These are phyloP conservation scores for Pestalotiopsis sp. DNA, from an alignment of 2,329 filamentous ascomycete genomes.

Conservation along the genomic window DNA sequence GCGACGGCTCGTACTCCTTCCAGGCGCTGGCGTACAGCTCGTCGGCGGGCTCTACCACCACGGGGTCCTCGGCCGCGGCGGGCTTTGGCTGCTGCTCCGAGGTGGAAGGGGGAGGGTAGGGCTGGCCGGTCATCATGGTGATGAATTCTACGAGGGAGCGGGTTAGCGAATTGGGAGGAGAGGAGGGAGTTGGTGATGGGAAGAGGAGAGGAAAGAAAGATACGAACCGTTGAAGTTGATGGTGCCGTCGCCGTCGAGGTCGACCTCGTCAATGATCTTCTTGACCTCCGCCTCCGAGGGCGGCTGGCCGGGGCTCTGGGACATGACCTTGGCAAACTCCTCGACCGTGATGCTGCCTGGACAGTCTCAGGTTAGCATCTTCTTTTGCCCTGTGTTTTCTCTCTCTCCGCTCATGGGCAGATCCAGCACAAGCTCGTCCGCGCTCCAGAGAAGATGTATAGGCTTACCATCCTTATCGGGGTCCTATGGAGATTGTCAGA, in stretches of 20 bases:
- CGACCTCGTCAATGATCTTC: constrained; percentile 40
- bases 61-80: constrained; percentile 27
- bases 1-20: constrained; percentile 35
- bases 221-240: constrained; percentile 40
- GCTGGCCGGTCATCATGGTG: constrained; percentile 44
- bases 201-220: no score
- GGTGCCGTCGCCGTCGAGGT: constrained; percentile 40
- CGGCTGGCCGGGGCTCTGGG: constrained; percentile 30
- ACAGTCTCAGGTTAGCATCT: constrained; percentile 5
- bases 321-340: constrained; percentile 41
- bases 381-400: neutral
- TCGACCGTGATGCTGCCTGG: constrained; percentile 38
- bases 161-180: neutral
- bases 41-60: constrained; percentile 26
- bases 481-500: constrained; percentile 21
- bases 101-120: constrained; percentile 25
- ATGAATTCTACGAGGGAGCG: constrained; percentile 36
- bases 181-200: no score
- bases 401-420: neutral
- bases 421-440: neutral
- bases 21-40: constrained; percentile 32
- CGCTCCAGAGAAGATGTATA: neutral
- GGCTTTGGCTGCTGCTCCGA: no score
- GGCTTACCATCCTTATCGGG: constrained; percentile 29
- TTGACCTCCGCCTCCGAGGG: constrained; percentile 37